Percentiles rank a stretch among this genome's conserved stretches.
Conservation (phyloP, 257 asterid species). For the Jaltomata sinuosa region DNA sequence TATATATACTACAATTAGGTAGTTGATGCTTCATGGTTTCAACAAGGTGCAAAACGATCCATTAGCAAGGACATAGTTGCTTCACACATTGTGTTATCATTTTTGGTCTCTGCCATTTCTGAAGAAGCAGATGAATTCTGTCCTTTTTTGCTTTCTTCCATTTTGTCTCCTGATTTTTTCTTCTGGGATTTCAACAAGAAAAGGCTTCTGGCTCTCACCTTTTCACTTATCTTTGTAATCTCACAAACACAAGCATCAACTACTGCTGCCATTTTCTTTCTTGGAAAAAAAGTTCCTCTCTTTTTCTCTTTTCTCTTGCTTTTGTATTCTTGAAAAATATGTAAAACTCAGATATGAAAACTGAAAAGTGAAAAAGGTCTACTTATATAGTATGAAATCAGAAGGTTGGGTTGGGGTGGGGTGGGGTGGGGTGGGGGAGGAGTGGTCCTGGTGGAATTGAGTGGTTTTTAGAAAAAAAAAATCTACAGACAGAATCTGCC, state of each 20-base stretch:
- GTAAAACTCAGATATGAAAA: background rate
- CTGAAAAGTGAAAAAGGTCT: background rate
- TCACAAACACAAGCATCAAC: constrained; percentile 53
- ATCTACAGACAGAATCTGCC: constrained; percentile 18
- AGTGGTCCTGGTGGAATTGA: background rate
- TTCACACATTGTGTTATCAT: constrained; percentile 41
- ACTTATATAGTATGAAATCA: background rate
- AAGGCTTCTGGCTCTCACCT: constrained; percentile 34
- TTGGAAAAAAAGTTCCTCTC: background rate
- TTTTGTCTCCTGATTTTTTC: constrained; percentile 16
- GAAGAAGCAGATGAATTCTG: constrained; percentile 20
- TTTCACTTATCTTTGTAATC: constrained; percentile 40
- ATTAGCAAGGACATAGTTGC: constrained; percentile 45
- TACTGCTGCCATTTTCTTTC: constrained; percentile 35
- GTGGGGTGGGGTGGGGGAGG: background rate
- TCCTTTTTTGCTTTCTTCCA: constrained; percentile 11
- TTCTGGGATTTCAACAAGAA: constrained; percentile 17
- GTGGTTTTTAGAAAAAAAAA: background rate
- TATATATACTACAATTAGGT: background rate
- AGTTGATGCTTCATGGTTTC: constrained; percentile 2
- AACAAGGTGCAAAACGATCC: constrained; percentile 76
- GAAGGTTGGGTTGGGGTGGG: background rate
- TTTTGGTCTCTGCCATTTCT: constrained; percentile 1
- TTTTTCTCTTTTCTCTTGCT: background rate
- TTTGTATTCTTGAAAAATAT: background rate